Conservation (phyloP, 805 yeast genomes). For the Candida methanosorbosa region DNA sequence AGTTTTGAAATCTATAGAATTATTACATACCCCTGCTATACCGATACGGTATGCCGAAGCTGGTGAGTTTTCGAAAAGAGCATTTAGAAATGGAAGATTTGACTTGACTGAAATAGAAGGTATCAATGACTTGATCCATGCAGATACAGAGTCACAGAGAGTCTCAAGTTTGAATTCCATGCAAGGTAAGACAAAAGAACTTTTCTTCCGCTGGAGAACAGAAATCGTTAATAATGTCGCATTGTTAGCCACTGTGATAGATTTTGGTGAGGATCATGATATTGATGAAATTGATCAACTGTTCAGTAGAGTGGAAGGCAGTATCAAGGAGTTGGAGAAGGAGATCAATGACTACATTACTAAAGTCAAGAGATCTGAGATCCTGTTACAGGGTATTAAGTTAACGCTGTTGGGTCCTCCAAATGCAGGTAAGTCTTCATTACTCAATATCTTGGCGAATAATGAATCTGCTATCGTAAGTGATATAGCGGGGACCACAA, state of each 20-base stretch:
- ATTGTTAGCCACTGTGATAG: constrained; percentile 77
- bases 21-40: constrained; percentile 35
- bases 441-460: constrained; percentile 66
- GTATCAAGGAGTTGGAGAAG: constrained; percentile 30
- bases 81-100: constrained; percentile 73
- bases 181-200: constrained; percentile 51
- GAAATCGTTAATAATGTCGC: constrained; percentile 61
- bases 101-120: constrained; percentile 92
- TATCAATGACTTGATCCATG: constrained; percentile 77
- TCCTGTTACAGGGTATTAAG: constrained; percentile 65
- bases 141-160: constrained; percentile 89
- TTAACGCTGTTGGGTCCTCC: constrained; percentile 82
- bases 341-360: constrained; percentile 38
- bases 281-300: constrained; percentile 53
- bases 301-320: constrained; percentile 38
- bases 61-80: constrained; percentile 87
- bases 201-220: constrained; percentile 61
- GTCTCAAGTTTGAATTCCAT: constrained; percentile 65
- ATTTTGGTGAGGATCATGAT: constrained; percentile 92
- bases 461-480: constrained; percentile 89
- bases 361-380: constrained; percentile 47
- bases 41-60: constrained; percentile 77
- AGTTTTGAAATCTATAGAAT: constrained; percentile 53
- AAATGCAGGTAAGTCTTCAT: constrained; percentile 91
- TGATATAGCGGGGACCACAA: constrained; percentile 85